Percentiles rank a stretch among this genome's conserved stretches.
These are phyloP conservation scores for Ambrosia hybrid DNA, from an alignment of 140 eudicot genomes.

Conservation along the genomic window DNA sequence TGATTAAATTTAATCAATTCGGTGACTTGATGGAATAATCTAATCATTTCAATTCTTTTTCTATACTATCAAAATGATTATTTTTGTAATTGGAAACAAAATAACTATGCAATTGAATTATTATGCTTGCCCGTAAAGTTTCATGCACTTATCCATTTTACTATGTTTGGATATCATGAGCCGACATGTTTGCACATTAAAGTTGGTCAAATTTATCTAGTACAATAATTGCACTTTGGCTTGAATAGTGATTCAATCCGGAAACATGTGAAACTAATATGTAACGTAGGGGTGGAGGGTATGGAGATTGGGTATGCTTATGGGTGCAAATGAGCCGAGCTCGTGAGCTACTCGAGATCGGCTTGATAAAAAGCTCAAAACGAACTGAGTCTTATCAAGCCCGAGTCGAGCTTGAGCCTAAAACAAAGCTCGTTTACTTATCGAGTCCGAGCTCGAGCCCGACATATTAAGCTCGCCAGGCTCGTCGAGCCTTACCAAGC, in stretches of 20 bases:
- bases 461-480: too few relatives aligned
- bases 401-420: too few relatives aligned
- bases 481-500: too few relatives aligned
- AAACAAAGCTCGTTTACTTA: too few relatives aligned
- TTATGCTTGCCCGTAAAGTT: not conserved
- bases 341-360: too few relatives aligned
- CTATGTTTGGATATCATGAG: not conserved
- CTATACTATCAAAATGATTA: not conserved
- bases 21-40: not conserved
- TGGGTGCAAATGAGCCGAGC: too few relatives aligned
- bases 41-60: not conserved
- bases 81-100: not conserved
- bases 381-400: too few relatives aligned
- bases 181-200: slow-evolving; percentile 10
- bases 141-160: not conserved
- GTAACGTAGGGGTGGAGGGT: not conserved
- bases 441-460: too few relatives aligned
- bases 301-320: too few relatives aligned
- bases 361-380: too few relatives aligned
- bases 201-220: not conserved
- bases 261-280: not conserved
- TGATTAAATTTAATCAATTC: not conserved
- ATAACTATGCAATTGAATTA: not conserved
- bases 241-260: not conserved
- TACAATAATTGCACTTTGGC: not conserved